These are phyloP conservation scores for Kalaharituber pfeilii DNA, from an alignment of 2,329 filamentous ascomycete genomes.

Conservation along the genomic window DNA sequence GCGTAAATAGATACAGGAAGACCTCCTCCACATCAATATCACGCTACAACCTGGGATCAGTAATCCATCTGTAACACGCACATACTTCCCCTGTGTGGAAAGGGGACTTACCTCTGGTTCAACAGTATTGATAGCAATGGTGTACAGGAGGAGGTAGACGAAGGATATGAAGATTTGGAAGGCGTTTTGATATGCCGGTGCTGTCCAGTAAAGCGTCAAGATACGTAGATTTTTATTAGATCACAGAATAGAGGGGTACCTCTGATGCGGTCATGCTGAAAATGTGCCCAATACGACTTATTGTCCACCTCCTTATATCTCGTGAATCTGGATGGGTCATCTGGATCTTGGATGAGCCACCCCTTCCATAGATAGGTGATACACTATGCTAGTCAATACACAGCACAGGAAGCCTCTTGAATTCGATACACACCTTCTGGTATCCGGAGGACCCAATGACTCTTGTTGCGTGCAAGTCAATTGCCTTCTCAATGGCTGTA, in stretches of 20 bases:
- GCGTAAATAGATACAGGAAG: constrained; percentile 74
- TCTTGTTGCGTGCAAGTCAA: constrained; percentile 74
- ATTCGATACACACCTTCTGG: constrained; percentile 33
- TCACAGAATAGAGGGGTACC: no score
- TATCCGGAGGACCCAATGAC: constrained; percentile 89
- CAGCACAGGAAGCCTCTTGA: not conserved
- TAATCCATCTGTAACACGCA: not conserved
- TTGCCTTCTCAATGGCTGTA: constrained; percentile 59
- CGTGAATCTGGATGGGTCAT: constrained; percentile 76
- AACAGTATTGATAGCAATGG: constrained; percentile 80
- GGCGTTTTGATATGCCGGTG: constrained; percentile 79
- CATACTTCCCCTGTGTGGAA: no score
- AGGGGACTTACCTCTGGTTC: not conserved
- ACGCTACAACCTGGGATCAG: constrained; percentile 25
- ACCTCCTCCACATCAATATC: constrained; percentile 72
- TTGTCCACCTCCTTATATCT: constrained; percentile 72
- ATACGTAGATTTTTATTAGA: no score
- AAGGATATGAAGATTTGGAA: constrained; percentile 73
- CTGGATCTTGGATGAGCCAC: constrained; percentile 91
- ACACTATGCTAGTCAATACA: constrained; percentile 40
- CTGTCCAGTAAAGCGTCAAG: no score
- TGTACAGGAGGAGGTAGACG: constrained; percentile 70
- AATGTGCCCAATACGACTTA: constrained; percentile 58
- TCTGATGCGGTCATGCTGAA: constrained; percentile 88
- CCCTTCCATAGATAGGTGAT: constrained; percentile 84